Evolutionary conservation across 208 protist species (phyloP).

Genomic region (Porcisia deanei): DNA sequence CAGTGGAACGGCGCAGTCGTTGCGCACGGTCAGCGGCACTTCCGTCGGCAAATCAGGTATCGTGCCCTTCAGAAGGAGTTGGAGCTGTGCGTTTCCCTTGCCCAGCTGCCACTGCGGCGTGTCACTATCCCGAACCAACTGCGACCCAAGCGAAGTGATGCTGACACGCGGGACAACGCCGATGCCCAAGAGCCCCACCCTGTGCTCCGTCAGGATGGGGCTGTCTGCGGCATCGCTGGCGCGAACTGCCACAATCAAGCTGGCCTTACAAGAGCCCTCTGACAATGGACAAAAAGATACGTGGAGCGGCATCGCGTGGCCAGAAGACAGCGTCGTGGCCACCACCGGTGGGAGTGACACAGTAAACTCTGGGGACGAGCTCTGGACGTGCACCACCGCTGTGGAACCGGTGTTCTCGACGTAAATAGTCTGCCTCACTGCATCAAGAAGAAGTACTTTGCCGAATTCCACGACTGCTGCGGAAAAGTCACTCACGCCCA

Average conservation of each 20-base stretch:
- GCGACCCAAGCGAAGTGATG: slow-evolving; percentile 51
- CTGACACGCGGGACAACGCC: slow-evolving; percentile 72
- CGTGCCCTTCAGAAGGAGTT: slow-evolving; percentile 60
- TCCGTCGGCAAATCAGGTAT: slow-evolving; percentile 53
- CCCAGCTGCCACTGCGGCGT: slow-evolving; percentile 39
- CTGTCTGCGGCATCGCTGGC: slow-evolving; percentile 32
- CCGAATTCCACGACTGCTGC: slow-evolving; percentile 17
- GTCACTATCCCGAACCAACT: slow-evolving; percentile 37
- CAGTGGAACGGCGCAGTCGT: slow-evolving; percentile 60
- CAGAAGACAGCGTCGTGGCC: slow-evolving; percentile 37
- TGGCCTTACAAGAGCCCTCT: slow-evolving; percentile 50
- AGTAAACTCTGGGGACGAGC: slow-evolving; percentile 55
- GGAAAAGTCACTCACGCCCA: background rate
- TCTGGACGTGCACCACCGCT: slow-evolving; percentile 58
- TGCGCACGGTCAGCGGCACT: slow-evolving; percentile 59
- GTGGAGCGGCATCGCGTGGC: slow-evolving; percentile 38
- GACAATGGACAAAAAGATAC: slow-evolving; percentile 69
- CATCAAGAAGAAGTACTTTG: slow-evolving; percentile 48
- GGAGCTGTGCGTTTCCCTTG: slow-evolving; percentile 31
- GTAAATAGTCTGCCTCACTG: slow-evolving; percentile 37
- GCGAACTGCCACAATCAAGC: slow-evolving; percentile 50
- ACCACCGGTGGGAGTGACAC: slow-evolving; percentile 32
- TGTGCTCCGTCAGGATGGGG: slow-evolving; percentile 56
- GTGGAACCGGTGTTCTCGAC: slow-evolving; percentile 84
- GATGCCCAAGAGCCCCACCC: slow-evolving; percentile 51